Percentiles rank a stretch among this genome's conserved stretches.
phyloP scores from a whole-genome alignment of 2,329 filamentous ascomycete genomes.

The Tolypocladium pustulatum region DNA sequence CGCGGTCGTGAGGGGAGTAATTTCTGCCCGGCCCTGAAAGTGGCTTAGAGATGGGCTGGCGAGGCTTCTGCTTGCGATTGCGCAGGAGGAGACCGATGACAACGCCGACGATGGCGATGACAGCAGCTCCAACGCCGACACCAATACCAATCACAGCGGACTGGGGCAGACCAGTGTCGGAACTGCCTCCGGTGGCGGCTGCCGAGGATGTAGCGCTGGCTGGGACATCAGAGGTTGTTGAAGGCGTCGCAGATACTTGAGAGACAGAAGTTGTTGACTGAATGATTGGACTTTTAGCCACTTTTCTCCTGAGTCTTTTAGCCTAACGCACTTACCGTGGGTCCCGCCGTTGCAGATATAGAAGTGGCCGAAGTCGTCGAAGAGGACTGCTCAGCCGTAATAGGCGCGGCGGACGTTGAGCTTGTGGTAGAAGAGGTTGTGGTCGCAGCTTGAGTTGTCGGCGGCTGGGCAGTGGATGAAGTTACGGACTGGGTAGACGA shows the following conservation, averaged over 20 bases:
- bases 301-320: background rate
- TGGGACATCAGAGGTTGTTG: background rate
- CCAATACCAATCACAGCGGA: constrained; percentile 39
- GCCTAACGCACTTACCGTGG: background rate
- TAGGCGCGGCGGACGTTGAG: background rate
- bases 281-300: background rate
- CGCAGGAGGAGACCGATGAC: constrained; percentile 27
- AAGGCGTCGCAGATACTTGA: background rate
- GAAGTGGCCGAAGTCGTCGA: constrained; percentile 1
- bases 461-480: background rate
- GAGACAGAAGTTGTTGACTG: background rate
- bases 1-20: constrained; percentile 19
- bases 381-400: constrained; percentile 2
- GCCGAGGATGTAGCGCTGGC: constrained; percentile 4
- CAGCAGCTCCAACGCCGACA: constrained; percentile 32
- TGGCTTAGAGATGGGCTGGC: constrained; percentile 32
- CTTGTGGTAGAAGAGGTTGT: background rate
- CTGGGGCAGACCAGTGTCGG: constrained; percentile 23
- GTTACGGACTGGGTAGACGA: background rate
- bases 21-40: constrained; percentile 33
- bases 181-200: constrained; percentile 1
- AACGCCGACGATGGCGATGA: constrained; percentile 26
- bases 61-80: constrained; percentile 12
- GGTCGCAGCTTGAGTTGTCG: background rate
- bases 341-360: background rate